Base-by-base conservation (phyloP, 2,329 filamentous ascomycete species). In the Penicillium paneum region DNA sequence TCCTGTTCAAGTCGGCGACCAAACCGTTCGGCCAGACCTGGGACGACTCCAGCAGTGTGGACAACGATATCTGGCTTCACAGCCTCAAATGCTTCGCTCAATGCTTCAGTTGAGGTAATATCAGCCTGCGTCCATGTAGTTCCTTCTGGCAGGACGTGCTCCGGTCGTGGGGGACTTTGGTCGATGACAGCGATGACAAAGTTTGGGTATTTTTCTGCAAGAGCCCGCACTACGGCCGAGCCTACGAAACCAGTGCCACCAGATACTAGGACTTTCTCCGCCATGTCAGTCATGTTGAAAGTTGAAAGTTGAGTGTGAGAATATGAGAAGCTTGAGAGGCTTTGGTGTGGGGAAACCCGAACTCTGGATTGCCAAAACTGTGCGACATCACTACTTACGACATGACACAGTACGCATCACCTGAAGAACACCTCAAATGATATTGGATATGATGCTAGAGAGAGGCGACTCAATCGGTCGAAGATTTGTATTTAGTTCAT, bases 1-100 rank as follows among this genome's bases (percentile, higher is more conserved):
- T 68, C 66, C n/a, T 49, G 60, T 56, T 75, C 67, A 29, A 73
- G 49, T 41, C 64, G 63, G 49, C 74, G 65, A 17, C 62, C 58
- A 58, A 73, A 75, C 41, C 72, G 68, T 56, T 75, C 72, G 38
- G 65, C 64, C 32, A 74, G 59, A 34, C 51, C 59, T 47, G 74
- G 78, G n/a, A 69, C 79, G 32, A 76, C 66, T 7, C 74, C 81
- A 3, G 81, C 83, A 0, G 79, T 78, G 52, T 85, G 82, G 11
- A 84, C 70, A 8, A 85, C 76, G 10, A 81, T 68, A 52, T 78
- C 70, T 2, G 81, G 81, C 26, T 65, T 68, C 8, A 71, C 69
- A 49, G 71, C 61, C 12, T 66, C 48, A 46, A 85, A 74, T 10
- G 60, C 68, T 36, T 66, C 55, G 21, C 48, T 50, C 44, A 75